phyloP scores from a whole-genome alignment of 2,329 filamentous ascomycete genomes.

The Sarocladiaceae sp. region DNA sequence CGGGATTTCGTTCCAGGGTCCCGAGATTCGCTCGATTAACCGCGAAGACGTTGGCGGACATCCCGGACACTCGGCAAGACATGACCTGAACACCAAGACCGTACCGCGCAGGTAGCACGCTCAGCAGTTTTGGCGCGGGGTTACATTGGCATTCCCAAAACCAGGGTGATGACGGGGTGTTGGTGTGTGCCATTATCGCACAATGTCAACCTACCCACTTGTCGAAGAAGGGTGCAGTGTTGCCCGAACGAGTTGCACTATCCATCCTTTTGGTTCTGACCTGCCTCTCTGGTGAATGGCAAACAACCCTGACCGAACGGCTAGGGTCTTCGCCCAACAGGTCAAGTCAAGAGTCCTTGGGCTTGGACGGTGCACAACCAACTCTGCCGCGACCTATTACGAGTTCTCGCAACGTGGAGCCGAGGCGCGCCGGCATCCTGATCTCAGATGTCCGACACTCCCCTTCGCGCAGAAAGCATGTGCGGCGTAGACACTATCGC shows the following conservation, averaged over 20 bases:
- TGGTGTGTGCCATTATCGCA: constrained; percentile 6
- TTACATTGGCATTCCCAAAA: constrained; percentile 9
- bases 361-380: too few relatives aligned
- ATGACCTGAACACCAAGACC: neutral
- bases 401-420: neutral
- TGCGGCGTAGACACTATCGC: neutral
- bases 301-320: neutral
- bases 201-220: neutral
- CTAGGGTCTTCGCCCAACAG: too few relatives aligned
- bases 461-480: neutral
- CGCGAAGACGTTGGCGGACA: constrained; percentile 3
- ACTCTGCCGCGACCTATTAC: neutral
- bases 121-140: constrained; percentile 4
- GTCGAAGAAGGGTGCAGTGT: neutral
- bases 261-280: neutral
- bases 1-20: constrained; percentile 8
- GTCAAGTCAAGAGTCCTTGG: too few relatives aligned
- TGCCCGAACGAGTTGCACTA: constrained; percentile 3
- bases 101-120: constrained; percentile 1
- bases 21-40: constrained; percentile 8
- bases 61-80: constrained; percentile 6
- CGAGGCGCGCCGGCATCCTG: neutral
- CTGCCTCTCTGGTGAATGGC: neutral
- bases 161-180: constrained; percentile 7
- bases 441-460: neutral